A percentile compares a stretch with the other conserved stretches of the same genome.
Conservation (phyloP, 208 protist genomes). For the Acanthamoeba rhysodes region DNA sequence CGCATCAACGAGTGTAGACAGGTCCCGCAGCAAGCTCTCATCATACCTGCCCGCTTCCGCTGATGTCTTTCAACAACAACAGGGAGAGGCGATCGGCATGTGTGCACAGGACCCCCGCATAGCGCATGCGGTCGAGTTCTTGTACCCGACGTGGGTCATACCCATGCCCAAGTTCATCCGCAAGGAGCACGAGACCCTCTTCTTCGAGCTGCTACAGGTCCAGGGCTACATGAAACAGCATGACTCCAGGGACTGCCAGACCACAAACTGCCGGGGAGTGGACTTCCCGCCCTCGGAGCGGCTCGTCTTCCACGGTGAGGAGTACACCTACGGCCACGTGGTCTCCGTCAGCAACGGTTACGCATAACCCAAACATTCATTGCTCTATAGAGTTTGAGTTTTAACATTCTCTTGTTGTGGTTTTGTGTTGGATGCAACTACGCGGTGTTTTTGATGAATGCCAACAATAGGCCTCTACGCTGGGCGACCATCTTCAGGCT, state of each 20-base stretch:
- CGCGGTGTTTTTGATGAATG: too few relatives aligned
- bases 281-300: not conserved
- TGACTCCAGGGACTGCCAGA: not conserved
- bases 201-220: not conserved
- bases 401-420: not conserved
- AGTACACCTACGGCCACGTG: conserved; percentile 26
- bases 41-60: not conserved
- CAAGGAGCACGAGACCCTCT: not conserved
- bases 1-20: not conserved
- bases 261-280: not conserved
- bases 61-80: not conserved
- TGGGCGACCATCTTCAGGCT: not conserved
- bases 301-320: conserved; percentile 29
- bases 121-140: not conserved
- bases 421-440: not conserved
- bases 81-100: conserved; percentile 1
- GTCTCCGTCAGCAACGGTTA: not conserved
- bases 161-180: not conserved
- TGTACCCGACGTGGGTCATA: not conserved
- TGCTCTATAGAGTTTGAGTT: too few relatives aligned
- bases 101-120: not conserved
- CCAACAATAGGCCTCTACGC: not conserved
- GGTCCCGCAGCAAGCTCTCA: not conserved
- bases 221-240: not conserved
- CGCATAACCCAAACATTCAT: too few relatives aligned